Base-by-base conservation (phyloP, 2,329 filamentous ascomycete genomes). In the Colletotrichum cordylinicola region DNA sequence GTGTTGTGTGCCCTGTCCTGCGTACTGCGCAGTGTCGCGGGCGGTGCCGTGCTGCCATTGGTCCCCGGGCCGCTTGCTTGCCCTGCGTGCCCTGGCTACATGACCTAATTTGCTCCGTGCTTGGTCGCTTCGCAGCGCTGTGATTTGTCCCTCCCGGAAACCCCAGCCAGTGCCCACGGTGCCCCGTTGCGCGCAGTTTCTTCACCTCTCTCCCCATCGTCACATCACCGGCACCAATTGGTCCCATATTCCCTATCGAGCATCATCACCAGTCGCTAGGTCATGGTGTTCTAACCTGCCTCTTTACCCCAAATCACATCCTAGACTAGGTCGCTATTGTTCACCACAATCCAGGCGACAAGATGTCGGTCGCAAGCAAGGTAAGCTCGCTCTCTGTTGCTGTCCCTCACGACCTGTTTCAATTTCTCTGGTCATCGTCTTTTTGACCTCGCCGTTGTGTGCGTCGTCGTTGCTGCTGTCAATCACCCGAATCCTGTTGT, bases 241-340 rank as follows among this genome's bases (percentile, higher is more conserved):
- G 74, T 67, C 70, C 71, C 64, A 67, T 68, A 67, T 60, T 52
- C 69, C 66, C 75, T 61, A 77, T 76, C 68, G 74, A 76, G 74
- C 72, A 67, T 70, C 75, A 70, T 67, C 74, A 77, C 74, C 77
- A 61, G 43, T 69, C 69, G 70, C 70, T 70, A 72, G 67, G 77
- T 78, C 77, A 78, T 78, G 77, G 77, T 78, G 77, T 77, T 77
- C 77, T 78, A 77, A 78, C 75, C 77, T 76, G 75, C 69, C 72
- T 75, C 73, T 76, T 75, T 72, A 76, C 77, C 74, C 65, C 76
- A 65, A 72, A 72, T 70, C 70, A 78, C 69, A 77, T 72, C 76
- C 72, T 75, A 78, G 77, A 78, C 77, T 78, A 78, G 77, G 77
- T 78, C 77, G 77, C 77, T 78, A 77, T 78, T 78, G 77, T 78